Base-by-base conservation (phyloP, 1,139 yeast genomes). In the Suhomyces panamericanus region DNA sequence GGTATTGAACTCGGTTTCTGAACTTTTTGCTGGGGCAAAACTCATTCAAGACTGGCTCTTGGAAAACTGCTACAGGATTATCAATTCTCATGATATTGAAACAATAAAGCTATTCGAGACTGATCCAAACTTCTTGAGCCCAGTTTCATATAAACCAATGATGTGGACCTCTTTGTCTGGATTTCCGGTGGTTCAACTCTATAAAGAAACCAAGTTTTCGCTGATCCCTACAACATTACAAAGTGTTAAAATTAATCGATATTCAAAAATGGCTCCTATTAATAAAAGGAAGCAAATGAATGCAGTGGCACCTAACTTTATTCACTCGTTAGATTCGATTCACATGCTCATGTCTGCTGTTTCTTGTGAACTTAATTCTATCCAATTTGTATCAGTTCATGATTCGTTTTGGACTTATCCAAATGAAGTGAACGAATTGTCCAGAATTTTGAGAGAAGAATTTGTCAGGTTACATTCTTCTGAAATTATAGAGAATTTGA, bases 331-430 rank as follows among this genome's bases (percentile, higher is more conserved):
- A 12, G 78, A 73, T 49, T 66, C 78, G 0, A 56, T 65, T 1
- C 78, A 73, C 50, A 60, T 73, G 64, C 50, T 62, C 29, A 63
- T 72, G 68, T 70, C 77, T 0, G 60, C 70, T 30, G 42, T 61
- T 22, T 62, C 58, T 3, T 64, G 69, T 3, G 35, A 48, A 13
- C 32, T 47, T 4, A 40, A 44, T 1, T 49, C 50, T 0, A 51
- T 71, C 12, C 54, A 65, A 7, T 72, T 73, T 57, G 72, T 63
- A 1, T 63, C 76, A 0, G 75, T 73, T 3, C 78, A 73, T 52
- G 78, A 73, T 51, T 70, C 77, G 10, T 73, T 63, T 49, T 73
- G 78, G 78, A 73, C 78, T 2, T 63, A 67, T 48, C 64, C 77
- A 0, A 39, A 58, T 16, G 61, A 67, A 33, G 75, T 69, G 6